Conservation (phyloP, 176 grass and related monocot genomes). For the Hordeum marinum region DNA sequence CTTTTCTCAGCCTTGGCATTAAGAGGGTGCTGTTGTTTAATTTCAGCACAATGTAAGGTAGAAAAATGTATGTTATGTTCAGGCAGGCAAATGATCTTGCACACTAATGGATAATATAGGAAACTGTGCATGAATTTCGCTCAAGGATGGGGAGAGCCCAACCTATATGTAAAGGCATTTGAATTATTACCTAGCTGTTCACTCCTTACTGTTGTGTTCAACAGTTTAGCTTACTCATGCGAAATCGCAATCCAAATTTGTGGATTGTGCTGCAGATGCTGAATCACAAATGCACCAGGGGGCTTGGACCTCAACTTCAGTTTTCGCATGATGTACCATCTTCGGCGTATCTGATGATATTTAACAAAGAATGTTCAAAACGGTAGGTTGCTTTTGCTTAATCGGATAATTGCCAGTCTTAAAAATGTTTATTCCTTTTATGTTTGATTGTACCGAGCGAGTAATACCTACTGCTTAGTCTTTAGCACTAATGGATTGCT, state of each 20-base stretch:
- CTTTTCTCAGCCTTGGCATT: background rate
- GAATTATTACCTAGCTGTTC: too few relatives aligned
- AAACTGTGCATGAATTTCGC: background rate
- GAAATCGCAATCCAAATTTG: background rate
- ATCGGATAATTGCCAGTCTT: background rate
- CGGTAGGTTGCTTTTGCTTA: conserved; percentile 12
- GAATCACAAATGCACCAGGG: background rate
- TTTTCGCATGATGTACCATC: background rate
- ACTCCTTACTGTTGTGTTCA: background rate
- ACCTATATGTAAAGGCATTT: too few relatives aligned
- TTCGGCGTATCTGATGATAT: background rate
- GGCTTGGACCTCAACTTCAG: background rate
- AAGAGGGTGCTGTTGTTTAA: background rate
- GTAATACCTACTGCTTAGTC: background rate
- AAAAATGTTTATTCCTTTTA: background rate
- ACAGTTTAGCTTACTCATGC: background rate
- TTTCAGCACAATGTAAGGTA: background rate
- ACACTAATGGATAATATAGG: background rate
- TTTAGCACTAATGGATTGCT: background rate
- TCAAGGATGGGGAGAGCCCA: background rate
- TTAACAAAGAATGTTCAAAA: background rate
- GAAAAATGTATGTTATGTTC: background rate
- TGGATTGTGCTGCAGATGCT: background rate
- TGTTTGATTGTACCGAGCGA: background rate
- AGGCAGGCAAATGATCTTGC: background rate